Conservation (phyloP, 2,329 filamentous ascomycete genomes). For the Claviceps sorghi region DNA sequence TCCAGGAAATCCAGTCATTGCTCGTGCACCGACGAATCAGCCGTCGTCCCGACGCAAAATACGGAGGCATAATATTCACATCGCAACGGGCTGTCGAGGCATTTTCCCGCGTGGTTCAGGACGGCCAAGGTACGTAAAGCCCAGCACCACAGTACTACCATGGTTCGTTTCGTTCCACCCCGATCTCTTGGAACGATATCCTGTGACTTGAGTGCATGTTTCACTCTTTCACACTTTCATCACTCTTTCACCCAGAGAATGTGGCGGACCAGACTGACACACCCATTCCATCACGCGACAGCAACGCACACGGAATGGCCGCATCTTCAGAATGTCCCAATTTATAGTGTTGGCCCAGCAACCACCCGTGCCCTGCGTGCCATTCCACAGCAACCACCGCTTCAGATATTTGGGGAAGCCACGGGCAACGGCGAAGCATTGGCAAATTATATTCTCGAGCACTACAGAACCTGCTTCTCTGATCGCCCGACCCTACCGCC, state of each 20-base stretch:
- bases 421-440: conserved; percentile 75
- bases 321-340: conserved; percentile 38
- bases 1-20: conserved; percentile 36
- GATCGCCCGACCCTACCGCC: conserved; percentile 36
- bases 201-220: neutral
- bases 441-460: conserved; percentile 60
- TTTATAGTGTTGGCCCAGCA: conserved; percentile 72
- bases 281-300: neutral
- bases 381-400: conserved; percentile 30
- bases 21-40: conserved; percentile 32
- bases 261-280: neutral
- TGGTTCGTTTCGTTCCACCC: neutral
- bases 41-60: conserved; percentile 24
- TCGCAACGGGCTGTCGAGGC: conserved; percentile 74
- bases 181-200: neutral
- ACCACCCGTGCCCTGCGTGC: conserved; percentile 60
- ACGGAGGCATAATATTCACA: conserved; percentile 71
- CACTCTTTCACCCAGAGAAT: neutral
- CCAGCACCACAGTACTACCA: neutral
- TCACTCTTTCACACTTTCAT: neutral
- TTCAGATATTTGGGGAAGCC: conserved; percentile 61
- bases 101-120: conserved; percentile 48
- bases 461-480: conserved; percentile 48
- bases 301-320: conserved; percentile 19
- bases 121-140: conserved; percentile 26